These are phyloP conservation scores for Rhinocladiella similis DNA, from an alignment of 2,329 filamentous ascomycete genomes.

Conservation along the genomic window DNA sequence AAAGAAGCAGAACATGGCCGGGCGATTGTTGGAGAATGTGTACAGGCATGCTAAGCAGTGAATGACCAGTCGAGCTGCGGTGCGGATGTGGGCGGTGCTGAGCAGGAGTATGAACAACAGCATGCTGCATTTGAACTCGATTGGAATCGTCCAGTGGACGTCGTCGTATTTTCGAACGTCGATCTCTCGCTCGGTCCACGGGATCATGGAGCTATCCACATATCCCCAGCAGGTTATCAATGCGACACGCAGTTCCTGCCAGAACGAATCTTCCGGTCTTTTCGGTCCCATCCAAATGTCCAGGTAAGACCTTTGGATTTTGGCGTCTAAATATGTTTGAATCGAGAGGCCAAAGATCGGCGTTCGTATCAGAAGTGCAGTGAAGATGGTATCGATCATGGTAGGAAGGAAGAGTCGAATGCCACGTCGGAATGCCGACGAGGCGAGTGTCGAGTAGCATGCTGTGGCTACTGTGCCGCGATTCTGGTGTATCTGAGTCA, in stretches of 20 bases:
- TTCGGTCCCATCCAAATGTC: constrained; percentile 2
- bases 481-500: constrained; percentile 1
- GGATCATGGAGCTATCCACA: not conserved
- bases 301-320: not conserved
- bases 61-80: constrained; percentile 52
- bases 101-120: constrained; percentile 53
- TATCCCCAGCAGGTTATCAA: constrained; percentile 1
- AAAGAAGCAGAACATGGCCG: constrained; percentile 56
- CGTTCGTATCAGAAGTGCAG: not conserved
- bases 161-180: constrained; percentile 48
- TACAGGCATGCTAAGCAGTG: constrained; percentile 60
- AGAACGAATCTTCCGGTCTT: not conserved
- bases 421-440: constrained; percentile 10
- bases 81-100: constrained; percentile 56
- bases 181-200: not conserved
- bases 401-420: constrained; percentile 8
- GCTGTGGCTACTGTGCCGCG: not conserved
- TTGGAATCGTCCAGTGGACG: constrained; percentile 64
- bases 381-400: constrained; percentile 3
- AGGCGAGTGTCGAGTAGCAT: constrained; percentile 1
- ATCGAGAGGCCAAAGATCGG: not conserved
- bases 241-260: not conserved
- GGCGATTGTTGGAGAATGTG: constrained; percentile 50
- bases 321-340: not conserved
- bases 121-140: constrained; percentile 65